Conservation (phyloP, 805 yeast genomes). For the Pichia exigua region DNA sequence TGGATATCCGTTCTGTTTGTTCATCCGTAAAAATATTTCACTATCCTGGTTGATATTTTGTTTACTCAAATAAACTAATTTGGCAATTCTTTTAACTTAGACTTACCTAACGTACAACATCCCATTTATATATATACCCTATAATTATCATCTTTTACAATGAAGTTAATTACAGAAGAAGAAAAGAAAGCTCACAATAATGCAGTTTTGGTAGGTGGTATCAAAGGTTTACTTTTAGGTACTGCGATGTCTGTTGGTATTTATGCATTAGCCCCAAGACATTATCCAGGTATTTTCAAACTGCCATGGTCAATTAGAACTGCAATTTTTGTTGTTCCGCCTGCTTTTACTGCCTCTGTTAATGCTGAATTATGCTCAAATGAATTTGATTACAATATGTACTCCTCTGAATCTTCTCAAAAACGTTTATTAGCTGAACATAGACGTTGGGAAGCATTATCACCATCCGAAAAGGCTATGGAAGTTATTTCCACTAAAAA, state of each 20-base stretch:
- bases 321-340: constrained; percentile 62
- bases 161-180: constrained; percentile 18
- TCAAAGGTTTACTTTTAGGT: constrained; percentile 35
- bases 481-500: constrained; percentile 46
- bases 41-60: too few species aligned
- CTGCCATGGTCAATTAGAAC: constrained; percentile 54
- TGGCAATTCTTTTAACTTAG: too few species aligned
- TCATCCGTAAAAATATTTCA: too few species aligned
- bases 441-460: constrained; percentile 43
- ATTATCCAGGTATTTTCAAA: constrained; percentile 35
- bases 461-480: constrained; percentile 41
- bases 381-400: constrained; percentile 52
- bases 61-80: neutral
- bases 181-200: constrained; percentile 14
- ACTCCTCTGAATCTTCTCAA: constrained; percentile 40
- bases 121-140: neutral
- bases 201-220: constrained; percentile 11
- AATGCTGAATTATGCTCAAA: constrained; percentile 67
- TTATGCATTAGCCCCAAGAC: constrained; percentile 41
- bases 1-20: neutral
- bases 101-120: too few species aligned
- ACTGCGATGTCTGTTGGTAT: constrained; percentile 46
- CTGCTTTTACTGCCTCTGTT: constrained; percentile 52
- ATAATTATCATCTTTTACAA: neutral
- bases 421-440: constrained; percentile 38